These are phyloP conservation scores for Bolboschoenus planiculmis DNA, from an alignment of 176 grass and related monocot species.

Conservation along the genomic window DNA sequence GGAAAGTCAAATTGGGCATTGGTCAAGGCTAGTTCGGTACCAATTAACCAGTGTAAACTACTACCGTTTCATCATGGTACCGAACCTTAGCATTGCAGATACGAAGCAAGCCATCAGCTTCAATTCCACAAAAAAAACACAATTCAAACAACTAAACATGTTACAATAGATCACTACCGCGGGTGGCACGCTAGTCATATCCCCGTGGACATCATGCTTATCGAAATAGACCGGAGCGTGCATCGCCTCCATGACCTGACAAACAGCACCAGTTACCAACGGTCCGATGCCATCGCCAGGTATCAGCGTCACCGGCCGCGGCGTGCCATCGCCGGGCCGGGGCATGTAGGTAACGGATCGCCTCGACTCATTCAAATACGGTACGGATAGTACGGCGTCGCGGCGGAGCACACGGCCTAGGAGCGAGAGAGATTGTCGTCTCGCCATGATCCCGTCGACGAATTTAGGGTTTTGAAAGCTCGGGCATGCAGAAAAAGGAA, in stretches of 20 bases:
- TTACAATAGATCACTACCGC: background rate
- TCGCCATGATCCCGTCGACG: constrained; percentile 41
- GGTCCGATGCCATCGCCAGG: constrained; percentile 89
- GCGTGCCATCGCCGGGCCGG: constrained; percentile 77
- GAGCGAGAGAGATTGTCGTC: constrained; percentile 53
- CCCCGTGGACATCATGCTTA: constrained; percentile 70
- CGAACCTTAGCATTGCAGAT: background rate
- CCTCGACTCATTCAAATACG: constrained; percentile 15
- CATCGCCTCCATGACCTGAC: constrained; percentile 93
- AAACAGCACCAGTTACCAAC: constrained; percentile 79
- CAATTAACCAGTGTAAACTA: background rate
- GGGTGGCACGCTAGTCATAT: constrained; percentile 58
- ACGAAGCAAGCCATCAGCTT: background rate
- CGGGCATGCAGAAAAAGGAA: constrained; percentile 3
- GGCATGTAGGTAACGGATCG: constrained; percentile 96
- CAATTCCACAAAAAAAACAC: background rate
- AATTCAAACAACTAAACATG: background rate
- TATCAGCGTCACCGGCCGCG: constrained; percentile 69
- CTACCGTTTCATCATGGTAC: background rate
- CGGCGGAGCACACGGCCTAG: constrained; percentile 43
- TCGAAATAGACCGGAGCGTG: constrained; percentile 86
- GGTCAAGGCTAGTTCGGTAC: background rate
- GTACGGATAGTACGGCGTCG: background rate
- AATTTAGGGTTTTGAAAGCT: constrained; percentile 45
- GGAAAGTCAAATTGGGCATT: background rate